Base-by-base conservation (phyloP, 441 rosid genomes). In the Metrosideros polymorpha region DNA sequence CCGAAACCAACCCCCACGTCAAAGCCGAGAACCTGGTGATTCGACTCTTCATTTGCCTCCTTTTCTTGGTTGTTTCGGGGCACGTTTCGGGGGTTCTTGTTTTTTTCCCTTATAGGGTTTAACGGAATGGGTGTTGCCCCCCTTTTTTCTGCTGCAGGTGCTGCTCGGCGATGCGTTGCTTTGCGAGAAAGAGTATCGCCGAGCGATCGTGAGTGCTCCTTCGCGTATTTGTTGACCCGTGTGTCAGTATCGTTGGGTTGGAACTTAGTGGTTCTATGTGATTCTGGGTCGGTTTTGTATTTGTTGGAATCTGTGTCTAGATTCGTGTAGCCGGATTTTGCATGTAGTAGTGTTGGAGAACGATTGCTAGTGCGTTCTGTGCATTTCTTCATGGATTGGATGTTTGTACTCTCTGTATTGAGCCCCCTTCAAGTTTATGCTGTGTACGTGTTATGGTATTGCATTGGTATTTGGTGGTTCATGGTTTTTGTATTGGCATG, bases 1-100 rank as follows among this genome's bases (percentile, higher is more conserved):
- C 93, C 59, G 99, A 98, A 86, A 88, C 97, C 82, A 94, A 87
- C 86, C 96, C 99, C 43, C 98, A 95, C 82, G 94, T 94, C 90
- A 98, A 96, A 84, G 97, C 99, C 19, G 99, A 98, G 88, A 95
- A 93, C 92, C 93, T 95, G 95, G 99, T 97, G 82, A 42, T 47
- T 39, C 12, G 47, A 39, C n/a, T 43, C 79, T 71, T 6, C 55
- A 35, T 76, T 87, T 83, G 43, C 50, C 51, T 85, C 82, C 1
- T 84, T 84, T 14, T 50, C 43, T 55, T n/a, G 0, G 15, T 85
- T 75, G 24, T 85, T 75, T 30, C 7, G 27, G 50, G 57, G 22
- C 54, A 18, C 45, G 9, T 30, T 12, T 57, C 43, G 45, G 61
- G 12, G 30, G 17, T 42, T 82, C 84, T 77, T 75, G 15, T 27